Evolutionary conservation across 1,284 basidiomycete genomes (phyloP), one percentile per base, ranked within the genome.

Genomic region (Malassezia furfur): DNA sequence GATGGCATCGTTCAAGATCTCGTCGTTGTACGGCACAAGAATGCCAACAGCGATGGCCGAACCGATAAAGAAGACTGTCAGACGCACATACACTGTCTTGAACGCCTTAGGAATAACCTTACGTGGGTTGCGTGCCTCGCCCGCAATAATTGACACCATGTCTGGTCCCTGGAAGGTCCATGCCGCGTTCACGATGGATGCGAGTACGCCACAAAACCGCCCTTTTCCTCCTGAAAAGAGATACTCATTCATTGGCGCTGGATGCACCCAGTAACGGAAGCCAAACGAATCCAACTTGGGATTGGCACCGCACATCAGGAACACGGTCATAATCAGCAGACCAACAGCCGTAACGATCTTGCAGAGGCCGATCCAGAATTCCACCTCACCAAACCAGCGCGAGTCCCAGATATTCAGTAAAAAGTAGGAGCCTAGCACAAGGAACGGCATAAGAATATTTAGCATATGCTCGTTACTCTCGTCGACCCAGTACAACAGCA

Each of bases 91-190:
- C 5, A 68, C 64, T 11, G 60, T 32, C n/a, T 54, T 48, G 11
- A 68, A 57, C 5, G 66, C 67, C 39, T 60, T 63, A 22, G 66
- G 64, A 19, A 70, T 63, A 39, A 72, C 70, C 38, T 19, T 22
- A 22, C 38, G 38, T 10, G 38, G 38, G 14, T 40, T 40, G 9
- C 38, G 38, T 19, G 75, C 74, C 63, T 88, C 86, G 28, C 83
- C 77, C 28, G 87, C 87, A 54, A 87, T 80, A 73, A 90, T 83
- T 35, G 87, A 87, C 32, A 90, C 86, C 59, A 90, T 85, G 73
- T 91, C 88, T 11, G 87, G 88, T 40, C 41, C 83, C 82, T 46
- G 85, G 78, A 84, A 89, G 10, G 85, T 87, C 79, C 90, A 91
- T 3, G 86, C 86, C 5, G 87, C 85, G 22, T 76, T 63, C 19